Percentiles rank a stretch among this genome's conserved stretches.
phyloP scores from a whole-genome alignment of 139 green algal species.

The Ettlia oleoabundans region DNA sequence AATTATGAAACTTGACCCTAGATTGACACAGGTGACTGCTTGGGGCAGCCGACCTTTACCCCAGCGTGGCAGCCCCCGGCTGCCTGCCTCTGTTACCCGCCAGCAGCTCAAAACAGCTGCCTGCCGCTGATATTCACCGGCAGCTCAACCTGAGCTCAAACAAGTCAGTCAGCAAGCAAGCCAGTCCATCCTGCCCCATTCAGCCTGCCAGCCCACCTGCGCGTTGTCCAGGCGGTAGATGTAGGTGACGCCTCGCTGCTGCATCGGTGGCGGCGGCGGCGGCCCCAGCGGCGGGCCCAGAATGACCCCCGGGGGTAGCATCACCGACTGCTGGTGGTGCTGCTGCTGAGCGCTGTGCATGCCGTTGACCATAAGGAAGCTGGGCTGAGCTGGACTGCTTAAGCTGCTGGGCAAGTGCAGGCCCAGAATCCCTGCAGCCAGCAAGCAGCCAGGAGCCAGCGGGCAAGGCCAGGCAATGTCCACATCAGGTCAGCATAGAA shows the following conservation, averaged over 20 bases:
- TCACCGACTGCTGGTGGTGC: neutral
- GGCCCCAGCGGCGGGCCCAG: neutral
- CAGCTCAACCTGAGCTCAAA: neutral
- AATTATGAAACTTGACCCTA: too few species aligned
- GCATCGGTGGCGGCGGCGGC: neutral
- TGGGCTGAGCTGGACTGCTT: neutral
- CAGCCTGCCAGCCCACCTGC: conserved; percentile 9
- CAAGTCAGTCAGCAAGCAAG: neutral
- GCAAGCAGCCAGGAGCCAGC: neutral
- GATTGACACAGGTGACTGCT: too few species aligned
- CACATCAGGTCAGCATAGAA: too few species aligned
- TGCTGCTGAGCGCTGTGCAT: neutral
- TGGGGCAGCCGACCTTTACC: too few species aligned
- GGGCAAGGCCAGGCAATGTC: too few species aligned
- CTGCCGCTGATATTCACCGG: too few species aligned
- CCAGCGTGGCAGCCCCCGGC: too few species aligned
- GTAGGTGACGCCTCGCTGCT: conserved; percentile 10
- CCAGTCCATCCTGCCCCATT: too few species aligned
- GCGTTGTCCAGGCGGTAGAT: conserved; percentile 33
- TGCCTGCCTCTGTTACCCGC: too few species aligned
- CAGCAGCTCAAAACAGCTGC: neutral
- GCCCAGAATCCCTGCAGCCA: conserved; percentile 1
- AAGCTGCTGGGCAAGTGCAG: conserved; percentile 7
- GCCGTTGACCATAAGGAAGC: neutral
- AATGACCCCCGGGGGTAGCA: neutral